Evolutionary conservation across 2,329 filamentous ascomycete species (phyloP), one percentile per base, ranked within the genome.

Genomic region (Trichoderma sp.): DNA sequence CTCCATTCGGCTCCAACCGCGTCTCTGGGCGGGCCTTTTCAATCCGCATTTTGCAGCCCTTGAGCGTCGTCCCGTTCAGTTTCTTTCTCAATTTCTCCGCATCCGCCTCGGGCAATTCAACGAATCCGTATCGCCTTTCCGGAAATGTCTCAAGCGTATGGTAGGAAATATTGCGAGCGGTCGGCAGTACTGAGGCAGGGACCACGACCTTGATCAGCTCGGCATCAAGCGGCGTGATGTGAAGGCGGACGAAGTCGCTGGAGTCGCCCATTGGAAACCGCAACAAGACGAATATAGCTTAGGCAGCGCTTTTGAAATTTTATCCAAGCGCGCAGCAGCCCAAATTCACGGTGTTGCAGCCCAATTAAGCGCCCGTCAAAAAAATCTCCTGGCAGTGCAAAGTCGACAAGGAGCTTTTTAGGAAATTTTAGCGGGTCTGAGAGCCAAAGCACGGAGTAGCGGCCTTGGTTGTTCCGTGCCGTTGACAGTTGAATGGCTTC

Each of bases 11-110:
- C 74, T 86, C 81, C 1, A 80, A 75, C n/a, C 82, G 81, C 65
- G 85, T 78, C 77, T 86, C 85, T 0, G 93, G 91, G 66, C 91
- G 91, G 7, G 97, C 97, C 78, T 93, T 91, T 80, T 98, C 94
- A 76, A 99, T 90, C 76, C 91, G 91, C 80, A 98, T 91, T 84
- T 98, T 98, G 76, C 89, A 88, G 9, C 97, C 97, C 82, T 93
- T 97, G 75, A 99, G 85, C 29, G 94, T 93, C 2, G 93, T 90
- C 38, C 96, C 96, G 87, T 98, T 94, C 67, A 98, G 89, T 86
- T 97, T 98, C 85, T 93, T 96, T 86, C 92, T 95, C 72, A 98
- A 85, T 84, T 95, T 97, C n/a, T 96, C 93, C 11, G 96, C 97
- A 78, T 97, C 95, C 84, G 91, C 90, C 3, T 83, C 85, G 0